Evolutionary conservation across 495 filamentous ascomycete genomes (phyloP), one percentile per base, ranked within the genome.

Genomic region (Aspergillus steynii): DNA sequence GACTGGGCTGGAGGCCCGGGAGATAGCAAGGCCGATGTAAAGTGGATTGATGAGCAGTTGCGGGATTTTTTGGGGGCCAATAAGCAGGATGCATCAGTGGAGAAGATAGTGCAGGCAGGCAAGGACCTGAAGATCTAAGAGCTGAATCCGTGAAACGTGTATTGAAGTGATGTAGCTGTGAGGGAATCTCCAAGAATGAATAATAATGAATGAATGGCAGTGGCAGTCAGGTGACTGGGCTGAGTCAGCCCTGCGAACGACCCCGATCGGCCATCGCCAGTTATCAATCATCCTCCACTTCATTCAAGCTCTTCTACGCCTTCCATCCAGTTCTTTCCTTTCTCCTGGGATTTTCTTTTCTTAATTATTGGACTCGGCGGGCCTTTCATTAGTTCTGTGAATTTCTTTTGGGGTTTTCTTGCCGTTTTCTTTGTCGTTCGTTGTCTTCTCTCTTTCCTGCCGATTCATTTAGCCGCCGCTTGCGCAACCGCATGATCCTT

Each of bases 1-100:
- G 75, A 79, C 51, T 83, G 77, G 85, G 86, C 85, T 29, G 85
- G 85, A 60, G 88, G 88, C 15, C 88, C 88, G 9, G 85, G 85
- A 0, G 77, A 84, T 54, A 87, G 79, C 62, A 81, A 78, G 48
- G 83, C 87, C 34, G 88, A 91, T 74, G 75, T 88, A 4, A 79
- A 81, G 60, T 90, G 87, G 85, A 75, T 90, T 55, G 85, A 90
- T 68, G 75, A 82, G 29, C 83, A 83, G 64, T 64, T 91, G 59
- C 69, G 66, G 4, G 61, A 68, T 4, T 82, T 86, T 59, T 84
- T 88, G 60, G 63, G 49, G 9, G 25, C 32, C 31, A 61, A 61
- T 26, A 12, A 14, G 12, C 10, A 10, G 37, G 12, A 12, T 42
- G 12, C 37, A 10, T 42, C 37, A 3, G 37, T 42, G 14, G 37